A percentile compares a stretch with the other conserved stretches of the same genome.
Conservation (phyloP, 805 yeast genomes). For the Myxozyma melibiosi region DNA sequence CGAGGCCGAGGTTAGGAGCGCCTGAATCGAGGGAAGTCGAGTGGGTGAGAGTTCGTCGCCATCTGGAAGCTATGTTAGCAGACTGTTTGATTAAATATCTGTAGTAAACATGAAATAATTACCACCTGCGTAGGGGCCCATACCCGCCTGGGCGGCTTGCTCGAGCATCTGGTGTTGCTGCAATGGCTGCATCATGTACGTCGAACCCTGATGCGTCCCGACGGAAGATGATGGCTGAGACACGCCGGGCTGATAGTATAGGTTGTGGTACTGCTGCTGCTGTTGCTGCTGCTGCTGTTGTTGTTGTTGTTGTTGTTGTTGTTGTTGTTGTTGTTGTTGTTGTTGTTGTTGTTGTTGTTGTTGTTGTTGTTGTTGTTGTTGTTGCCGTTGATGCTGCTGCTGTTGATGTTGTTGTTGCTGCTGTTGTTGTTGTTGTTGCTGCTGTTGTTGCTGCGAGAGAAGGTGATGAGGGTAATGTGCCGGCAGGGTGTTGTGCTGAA, state of each 20-base stretch:
- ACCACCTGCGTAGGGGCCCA: slow-evolving; percentile 13
- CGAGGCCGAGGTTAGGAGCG: slow-evolving; percentile 21
- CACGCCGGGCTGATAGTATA: not conserved
- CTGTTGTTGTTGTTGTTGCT: not conserved
- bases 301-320: not conserved
- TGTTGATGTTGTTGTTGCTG: not conserved
- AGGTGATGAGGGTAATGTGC: no score
- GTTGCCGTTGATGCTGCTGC: not conserved
- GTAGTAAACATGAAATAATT: not conserved
- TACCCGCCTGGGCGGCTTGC: slow-evolving; percentile 8
- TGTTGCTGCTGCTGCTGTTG: not conserved
- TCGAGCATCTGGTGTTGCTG: slow-evolving; percentile 12
- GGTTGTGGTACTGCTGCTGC: not conserved
- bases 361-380: not conserved
- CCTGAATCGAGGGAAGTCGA: slow-evolving; percentile 33
- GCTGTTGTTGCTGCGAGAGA: not conserved
- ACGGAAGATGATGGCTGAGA: no score
- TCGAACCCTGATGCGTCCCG: no score
- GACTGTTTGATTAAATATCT: no score
- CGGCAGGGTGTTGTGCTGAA: no score
- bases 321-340: not conserved
- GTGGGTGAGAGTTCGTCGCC: slow-evolving; percentile 22
- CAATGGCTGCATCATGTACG: slow-evolving; percentile 4
- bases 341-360: not conserved
- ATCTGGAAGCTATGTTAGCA: not conserved